Evolutionary conservation across 805 yeast genomes (phyloP), one percentile per base, ranked within the genome.

Genomic region (Ogataea siamensis): DNA sequence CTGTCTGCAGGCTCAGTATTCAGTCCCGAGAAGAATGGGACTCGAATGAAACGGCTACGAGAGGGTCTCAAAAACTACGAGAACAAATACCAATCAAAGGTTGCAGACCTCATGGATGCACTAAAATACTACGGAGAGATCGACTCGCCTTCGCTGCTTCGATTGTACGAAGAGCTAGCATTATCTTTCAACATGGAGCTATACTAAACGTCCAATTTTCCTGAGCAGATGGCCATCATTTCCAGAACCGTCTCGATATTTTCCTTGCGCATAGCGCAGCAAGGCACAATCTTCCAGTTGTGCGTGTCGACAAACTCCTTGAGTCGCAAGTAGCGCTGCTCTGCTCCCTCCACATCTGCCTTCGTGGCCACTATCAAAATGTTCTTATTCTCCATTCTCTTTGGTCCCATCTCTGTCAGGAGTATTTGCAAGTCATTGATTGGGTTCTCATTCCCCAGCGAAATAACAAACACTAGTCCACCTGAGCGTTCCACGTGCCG

Each of bases 401-500:
- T 65, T 1, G 68, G 58, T 0, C 95, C 95, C 47, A 93, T 71
- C 55, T 93, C 99, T 1, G 65, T 64, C 0, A 86, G 58, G 38
- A 91, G 65, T 0, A 76, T 59, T 11, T 77, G 50, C 28, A 93
- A 62, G 50, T 88, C 96, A 0, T 58, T 64, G 2, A 78, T 66
- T 1, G 96, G 96, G 39, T 82, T 68, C 11, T 61, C 57, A 6
- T 76, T 68, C 17, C 86, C 96, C 14, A 93, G 66, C 5, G 87
- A 83, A 3, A 91, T 65, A 5, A 93, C 96, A 64, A 91, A 87
- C 4, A 84, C 95, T 39, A 93, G 63, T 0, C 96, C 96, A 11
- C 83, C 83, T 4, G 96, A 84, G 47, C 99, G 73, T 61, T 93
- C 98, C 32, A 93, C 78, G 58, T 93, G 99, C 39, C 96, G 73